Conservation (phyloP, 2,329 filamentous ascomycete species). For the Colletotrichum spinosum region DNA sequence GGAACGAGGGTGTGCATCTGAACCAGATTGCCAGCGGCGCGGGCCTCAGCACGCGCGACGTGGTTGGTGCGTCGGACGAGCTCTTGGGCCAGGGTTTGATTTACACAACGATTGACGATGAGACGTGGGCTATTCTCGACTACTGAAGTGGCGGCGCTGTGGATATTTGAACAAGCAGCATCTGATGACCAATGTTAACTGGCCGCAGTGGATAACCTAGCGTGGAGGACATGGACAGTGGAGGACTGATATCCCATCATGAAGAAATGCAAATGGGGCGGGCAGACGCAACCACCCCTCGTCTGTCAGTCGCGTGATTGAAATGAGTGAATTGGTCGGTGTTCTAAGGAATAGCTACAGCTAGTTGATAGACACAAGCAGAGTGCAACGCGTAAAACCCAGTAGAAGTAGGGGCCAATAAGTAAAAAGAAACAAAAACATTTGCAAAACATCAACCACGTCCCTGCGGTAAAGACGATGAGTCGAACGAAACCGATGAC, state of each 20-base stretch:
- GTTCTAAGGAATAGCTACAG: slow-evolving; percentile 38
- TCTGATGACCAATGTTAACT: too few relatives aligned
- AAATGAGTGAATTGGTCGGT: slow-evolving; percentile 26
- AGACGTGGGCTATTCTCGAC: slow-evolving; percentile 90
- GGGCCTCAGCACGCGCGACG: slow-evolving; percentile 75
- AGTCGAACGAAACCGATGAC: not conserved
- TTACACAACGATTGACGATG: slow-evolving; percentile 92
- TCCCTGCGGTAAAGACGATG: slow-evolving; percentile 18
- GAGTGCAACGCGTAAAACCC: slow-evolving; percentile 2
- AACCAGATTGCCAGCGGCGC: slow-evolving; percentile 78
- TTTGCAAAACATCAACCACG: slow-evolving; percentile 3
- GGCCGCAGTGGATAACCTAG: too few relatives aligned
- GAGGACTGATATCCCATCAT: slow-evolving; percentile 3
- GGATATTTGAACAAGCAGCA: too few relatives aligned
- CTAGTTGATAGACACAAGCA: slow-evolving; percentile 32
- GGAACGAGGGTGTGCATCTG: slow-evolving; percentile 86
- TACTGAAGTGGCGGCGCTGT: slow-evolving; percentile 50
- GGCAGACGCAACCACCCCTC: not conserved
- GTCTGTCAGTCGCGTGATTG: slow-evolving; percentile 22
- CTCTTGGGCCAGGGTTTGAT: slow-evolving; percentile 79
- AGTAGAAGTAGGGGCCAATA: not conserved
- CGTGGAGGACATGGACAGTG: not conserved
- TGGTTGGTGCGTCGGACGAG: slow-evolving; percentile 84
- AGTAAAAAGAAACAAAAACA: slow-evolving; percentile 4
- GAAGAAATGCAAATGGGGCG: not conserved